These are phyloP conservation scores for Trichoderma orchidacearum DNA, from an alignment of 495 filamentous ascomycete genomes.

Conservation along the genomic window DNA sequence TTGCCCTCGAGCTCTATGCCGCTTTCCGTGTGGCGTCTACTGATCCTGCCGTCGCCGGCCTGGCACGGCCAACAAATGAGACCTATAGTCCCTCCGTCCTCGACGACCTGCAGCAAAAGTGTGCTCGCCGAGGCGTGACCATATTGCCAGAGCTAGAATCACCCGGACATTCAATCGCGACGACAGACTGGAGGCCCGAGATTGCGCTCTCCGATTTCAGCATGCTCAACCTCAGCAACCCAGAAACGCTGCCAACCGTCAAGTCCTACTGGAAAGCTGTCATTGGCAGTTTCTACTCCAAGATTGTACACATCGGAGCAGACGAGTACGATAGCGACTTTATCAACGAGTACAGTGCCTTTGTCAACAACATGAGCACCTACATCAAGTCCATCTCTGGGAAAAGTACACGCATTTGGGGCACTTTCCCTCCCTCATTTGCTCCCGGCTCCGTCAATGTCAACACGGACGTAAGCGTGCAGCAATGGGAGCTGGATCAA, in stretches of 20 bases:
- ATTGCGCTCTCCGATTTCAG: constrained; percentile 35
- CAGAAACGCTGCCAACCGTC: constrained; percentile 37
- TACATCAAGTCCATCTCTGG: constrained; percentile 27
- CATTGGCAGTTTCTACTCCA: constrained; percentile 41
- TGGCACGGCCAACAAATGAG: constrained; percentile 34
- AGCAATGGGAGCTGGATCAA: constrained; percentile 46
- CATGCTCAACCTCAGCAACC: constrained; percentile 39
- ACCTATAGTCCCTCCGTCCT: constrained; percentile 33
- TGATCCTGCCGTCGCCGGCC: constrained; percentile 20
- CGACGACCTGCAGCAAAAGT: constrained; percentile 36
- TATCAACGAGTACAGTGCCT: constrained; percentile 37
- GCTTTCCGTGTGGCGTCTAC: constrained; percentile 36
- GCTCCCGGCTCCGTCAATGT: constrained; percentile 27
- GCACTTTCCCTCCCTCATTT: constrained; percentile 17
- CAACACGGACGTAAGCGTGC: constrained; percentile 29
- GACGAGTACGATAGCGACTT: constrained; percentile 39
- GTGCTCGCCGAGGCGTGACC: constrained; percentile 35
- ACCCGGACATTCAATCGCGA: constrained; percentile 36
- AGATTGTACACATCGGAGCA: constrained; percentile 42
- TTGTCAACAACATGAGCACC: constrained; percentile 37
- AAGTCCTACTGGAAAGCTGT: constrained; percentile 42
- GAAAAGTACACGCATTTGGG: constrained; percentile 40
- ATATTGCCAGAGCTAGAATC: constrained; percentile 43
- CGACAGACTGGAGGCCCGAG: constrained; percentile 45
- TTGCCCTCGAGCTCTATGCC: constrained; percentile 36